Base-by-base conservation (phyloP, 257 asterid genomes). In the Solanum chilense region DNA sequence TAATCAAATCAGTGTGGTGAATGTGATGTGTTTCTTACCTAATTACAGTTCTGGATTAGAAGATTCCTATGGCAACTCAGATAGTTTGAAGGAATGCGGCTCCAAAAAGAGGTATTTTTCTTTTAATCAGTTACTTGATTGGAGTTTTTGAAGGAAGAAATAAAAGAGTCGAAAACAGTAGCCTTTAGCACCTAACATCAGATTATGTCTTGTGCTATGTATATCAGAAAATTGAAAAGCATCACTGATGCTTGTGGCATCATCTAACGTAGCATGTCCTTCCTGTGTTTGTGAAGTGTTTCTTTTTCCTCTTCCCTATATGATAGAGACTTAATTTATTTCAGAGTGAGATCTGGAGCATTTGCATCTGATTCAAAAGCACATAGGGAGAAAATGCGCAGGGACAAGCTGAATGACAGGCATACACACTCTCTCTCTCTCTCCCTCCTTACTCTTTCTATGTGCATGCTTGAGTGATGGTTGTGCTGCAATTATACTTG, bases 391-490 rank as follows among this genome's bases (percentile, higher is more conserved):
- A 94, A 94, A 84, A 45, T 92, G 86, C 97, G 95, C 15, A 90
- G 97, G 88, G 93, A 92, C 83, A 93, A 64, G 92, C 88, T 94
- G 87, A 94, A 94, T 77, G 95, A 93, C 86, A 92, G 92, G 97
- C 88, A 92, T 33, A 85, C 90, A 71, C 85, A 49, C 76, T 37
- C 85, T 86, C 77, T 41, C 41, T 44, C 85, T 84, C 80, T 52
- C 37, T 37, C 39, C 39, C 39, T 6, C 64, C 60, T 60, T 45
- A 69, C 41, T 78, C 14, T 25, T n/a, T 84, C 31, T 86, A 20
- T 37, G 86, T 44, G 44, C 29, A 71, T 45, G 20, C 23, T 20
- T 76, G 18, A 74, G 16, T 58, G 85, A 47, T 66, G 85, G 69
- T 47, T 47, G 12, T 49, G 69, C 85, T 81, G 45, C 85, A 49